phyloP scores from a whole-genome alignment of 2,329 filamentous ascomycete species.

The Penicillium sp. region DNA sequence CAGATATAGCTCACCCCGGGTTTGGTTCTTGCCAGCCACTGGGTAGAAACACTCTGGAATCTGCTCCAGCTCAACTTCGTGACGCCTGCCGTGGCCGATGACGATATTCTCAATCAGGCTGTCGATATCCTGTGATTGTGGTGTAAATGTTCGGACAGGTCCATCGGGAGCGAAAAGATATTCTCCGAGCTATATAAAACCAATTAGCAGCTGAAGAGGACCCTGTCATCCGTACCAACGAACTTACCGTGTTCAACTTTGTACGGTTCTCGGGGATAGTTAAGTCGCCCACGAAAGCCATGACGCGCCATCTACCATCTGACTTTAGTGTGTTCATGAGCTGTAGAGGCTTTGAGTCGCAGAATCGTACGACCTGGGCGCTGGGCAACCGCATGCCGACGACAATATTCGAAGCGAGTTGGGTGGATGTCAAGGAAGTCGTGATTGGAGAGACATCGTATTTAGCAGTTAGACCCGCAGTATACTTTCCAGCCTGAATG shows the following conservation, averaged over 20 bases:
- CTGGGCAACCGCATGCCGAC: conserved; percentile 58
- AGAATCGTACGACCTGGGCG: conserved; percentile 63
- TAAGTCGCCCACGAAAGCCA: conserved; percentile 56
- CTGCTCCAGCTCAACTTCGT: conserved; percentile 54
- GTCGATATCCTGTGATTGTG: conserved; percentile 51
- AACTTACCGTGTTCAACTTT: conserved; percentile 46
- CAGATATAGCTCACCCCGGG: conserved; percentile 51
- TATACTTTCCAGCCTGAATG: conserved; percentile 61
- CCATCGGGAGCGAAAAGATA: conserved; percentile 48
- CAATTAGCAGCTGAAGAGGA: conserved; percentile 6
- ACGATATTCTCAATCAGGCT: conserved; percentile 63
- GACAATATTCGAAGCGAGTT: conserved; percentile 40
- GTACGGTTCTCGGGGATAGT: conserved; percentile 23
- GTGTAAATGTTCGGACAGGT: conserved; percentile 50
- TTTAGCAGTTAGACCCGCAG: conserved; percentile 61
- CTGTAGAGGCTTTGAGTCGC: conserved; percentile 63
- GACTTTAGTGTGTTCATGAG: conserved; percentile 55
- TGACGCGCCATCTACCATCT: conserved; percentile 57
- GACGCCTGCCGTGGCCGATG: conserved; percentile 55
- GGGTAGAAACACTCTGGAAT: conserved; percentile 64
- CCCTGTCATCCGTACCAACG: background rate
- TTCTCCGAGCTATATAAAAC: conserved; percentile 39
- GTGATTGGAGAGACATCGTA: conserved; percentile 60
- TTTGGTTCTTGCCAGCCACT: conserved; percentile 58
- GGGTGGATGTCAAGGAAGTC: conserved; percentile 36